Base-by-base conservation (phyloP, 1,284 basidiomycete genomes). In the Apiotrichum sp. region DNA sequence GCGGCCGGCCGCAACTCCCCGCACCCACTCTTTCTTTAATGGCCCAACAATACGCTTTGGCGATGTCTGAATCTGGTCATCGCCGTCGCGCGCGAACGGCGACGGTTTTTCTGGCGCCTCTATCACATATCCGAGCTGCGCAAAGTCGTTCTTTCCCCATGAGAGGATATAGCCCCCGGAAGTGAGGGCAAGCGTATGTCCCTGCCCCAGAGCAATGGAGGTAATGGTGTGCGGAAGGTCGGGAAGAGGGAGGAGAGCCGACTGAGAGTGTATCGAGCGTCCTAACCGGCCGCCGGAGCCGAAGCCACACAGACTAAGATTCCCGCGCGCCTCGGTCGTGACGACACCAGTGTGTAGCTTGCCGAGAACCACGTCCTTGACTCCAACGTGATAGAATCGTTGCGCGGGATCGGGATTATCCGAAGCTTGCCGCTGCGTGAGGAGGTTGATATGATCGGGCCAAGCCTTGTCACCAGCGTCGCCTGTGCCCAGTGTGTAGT, bases 151-250 rank as follows among this genome's bases (percentile, higher is more conserved):
- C 44, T 89, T 75, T 4, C 95, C 96, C 86, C 93, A 98, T 5
- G 87, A 91, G 47, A 87, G 83, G 7, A 98, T 83, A 64, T 91
- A 88, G 4, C 95, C 93, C 0, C 81, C 72, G 8, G 79, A 81
- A 0, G 91, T 93, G 40, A 98, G 79, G 0, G 86, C 87, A 22
- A 98, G 81, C 0, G 93, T 95, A 71, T 98, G 96, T 67, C 98
- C 95, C 69, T 93, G 93, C 2, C 89, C 95, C 2, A 93, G 80
- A 0, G 93, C 90, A 45, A 97, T 82, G 3, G 83, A 78, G 2
- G 80, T 70, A 51, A 81, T 79, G 10, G 80, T 79, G 45, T 84
- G 79, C 2, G 80, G 75, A 52, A 87, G 78, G 34, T 85, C 83
- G 1, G 82, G 74, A 13, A 92, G 77, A 0, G 84, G 83, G 29